Percentiles rank a stretch among this genome's conserved stretches.
phyloP scores from a whole-genome alignment of 2,329 filamentous ascomycete species.

The Hymenoscyphus occultus region DNA sequence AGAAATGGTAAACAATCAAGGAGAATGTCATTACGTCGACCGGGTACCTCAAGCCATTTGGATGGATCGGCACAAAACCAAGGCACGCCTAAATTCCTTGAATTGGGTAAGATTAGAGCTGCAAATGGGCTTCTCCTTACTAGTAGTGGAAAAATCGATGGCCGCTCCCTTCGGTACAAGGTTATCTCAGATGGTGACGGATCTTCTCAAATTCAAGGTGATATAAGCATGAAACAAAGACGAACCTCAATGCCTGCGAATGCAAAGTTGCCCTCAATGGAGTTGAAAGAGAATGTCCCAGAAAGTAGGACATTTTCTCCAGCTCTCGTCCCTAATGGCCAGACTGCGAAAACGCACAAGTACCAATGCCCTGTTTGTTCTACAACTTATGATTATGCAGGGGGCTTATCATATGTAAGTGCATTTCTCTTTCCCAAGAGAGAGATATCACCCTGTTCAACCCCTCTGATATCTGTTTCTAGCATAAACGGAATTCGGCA shows the following conservation, averaged over 20 bases:
- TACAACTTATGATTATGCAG: background rate
- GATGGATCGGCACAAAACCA: background rate
- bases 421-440: background rate
- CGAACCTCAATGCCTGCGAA: background rate
- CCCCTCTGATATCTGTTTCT: background rate
- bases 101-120: background rate
- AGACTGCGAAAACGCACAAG: background rate
- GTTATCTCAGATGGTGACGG: background rate
- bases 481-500: slow-evolving; percentile 8
- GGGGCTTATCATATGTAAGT: slow-evolving; percentile 4
- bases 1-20: background rate
- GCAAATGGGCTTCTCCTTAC: slow-evolving; percentile 13
- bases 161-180: slow-evolving; percentile 14
- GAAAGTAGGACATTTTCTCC: background rate
- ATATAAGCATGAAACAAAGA: background rate
- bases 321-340: background rate
- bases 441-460: background rate
- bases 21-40: background rate
- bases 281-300: background rate
- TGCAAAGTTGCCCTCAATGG: background rate
- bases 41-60: background rate
- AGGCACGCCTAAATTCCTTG: background rate
- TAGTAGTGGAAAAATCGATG: slow-evolving; percentile 14
- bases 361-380: background rate
- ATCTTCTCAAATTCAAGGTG: background rate